Evolutionary conservation across 495 filamentous ascomycete genomes (phyloP), one percentile per base, ranked within the genome.

Genomic region (Pyrenula massariospora): DNA sequence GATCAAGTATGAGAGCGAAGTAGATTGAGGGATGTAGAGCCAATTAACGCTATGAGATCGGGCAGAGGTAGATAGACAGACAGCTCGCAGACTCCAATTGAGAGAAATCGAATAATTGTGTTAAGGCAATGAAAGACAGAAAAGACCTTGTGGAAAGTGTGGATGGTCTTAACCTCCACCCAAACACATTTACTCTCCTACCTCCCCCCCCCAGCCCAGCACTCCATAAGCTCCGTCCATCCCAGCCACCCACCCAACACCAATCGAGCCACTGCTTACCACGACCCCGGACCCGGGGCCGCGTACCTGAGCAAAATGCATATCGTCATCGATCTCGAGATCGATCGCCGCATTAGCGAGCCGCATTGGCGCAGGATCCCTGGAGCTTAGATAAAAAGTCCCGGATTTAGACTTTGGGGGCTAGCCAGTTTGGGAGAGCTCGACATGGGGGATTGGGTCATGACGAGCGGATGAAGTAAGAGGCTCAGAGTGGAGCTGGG

Each of bases 41-140:
- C n/a, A n/a, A n/a, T n/a, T n/a, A n/a, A 57, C 66, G 55, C 23
- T 72, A 54, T 69, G 65, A 22, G 63, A 69, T 47, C 67, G 71
- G 59, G n/a, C n/a, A n/a, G n/a, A n/a, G n/a, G n/a, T n/a, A n/a
- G n/a, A n/a, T n/a, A 24, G 1, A 57, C 24, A n/a, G n/a, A n/a
- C n/a, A n/a, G n/a, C n/a, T n/a, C n/a, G n/a, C n/a, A n/a, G n/a
- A n/a, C n/a, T n/a, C n/a, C n/a, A n/a, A n/a, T n/a, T n/a, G n/a
- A n/a, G n/a, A n/a, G n/a, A n/a, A n/a, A n/a, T n/a, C n/a, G n/a
- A n/a, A n/a, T n/a, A n/a, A n/a, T n/a, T n/a, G n/a, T n/a, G n/a
- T n/a, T n/a, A n/a, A n/a, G n/a, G n/a, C n/a, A n/a, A n/a, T n/a
- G n/a, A n/a, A n/a, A n/a, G n/a, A n/a, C n/a, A n/a, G n/a, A n/a